A percentile compares a stretch with the other conserved stretches of the same genome.
phyloP scores from a whole-genome alignment of 2,329 filamentous ascomycete species.

The Phaeosphaeria sp. region DNA sequence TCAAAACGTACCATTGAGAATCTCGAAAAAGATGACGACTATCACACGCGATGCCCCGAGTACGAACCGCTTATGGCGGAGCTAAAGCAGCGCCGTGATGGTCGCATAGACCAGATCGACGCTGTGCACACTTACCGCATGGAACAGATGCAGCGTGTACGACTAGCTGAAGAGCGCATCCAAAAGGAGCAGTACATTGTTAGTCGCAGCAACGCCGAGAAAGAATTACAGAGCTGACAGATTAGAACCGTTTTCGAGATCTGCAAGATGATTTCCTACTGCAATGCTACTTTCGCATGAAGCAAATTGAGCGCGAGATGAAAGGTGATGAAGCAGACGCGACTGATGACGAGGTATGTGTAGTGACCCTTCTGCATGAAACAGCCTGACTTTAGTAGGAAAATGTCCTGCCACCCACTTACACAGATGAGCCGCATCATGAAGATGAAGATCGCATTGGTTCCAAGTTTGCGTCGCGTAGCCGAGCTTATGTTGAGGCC shows the following conservation, averaged over 20 bases:
- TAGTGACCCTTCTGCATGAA: background rate
- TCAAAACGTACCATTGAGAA: slow-evolving; percentile 66
- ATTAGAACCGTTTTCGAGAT: slow-evolving; percentile 41
- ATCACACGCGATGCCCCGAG: slow-evolving; percentile 62
- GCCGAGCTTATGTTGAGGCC: slow-evolving; percentile 49
- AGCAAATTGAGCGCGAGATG: slow-evolving; percentile 46
- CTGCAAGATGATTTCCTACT: slow-evolving; percentile 42
- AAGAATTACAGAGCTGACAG: slow-evolving; percentile 12
- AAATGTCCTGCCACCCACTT: slow-evolving; percentile 42
- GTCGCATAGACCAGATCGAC: slow-evolving; percentile 48
- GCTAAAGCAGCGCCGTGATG: slow-evolving; percentile 57
- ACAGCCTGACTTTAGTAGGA: slow-evolving; percentile 27
- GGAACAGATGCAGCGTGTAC: slow-evolving; percentile 45
- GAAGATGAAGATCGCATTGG: slow-evolving; percentile 34
- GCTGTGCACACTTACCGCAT: slow-evolving; percentile 47
- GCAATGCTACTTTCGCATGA: slow-evolving; percentile 48
- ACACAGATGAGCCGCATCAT: slow-evolving; percentile 33
- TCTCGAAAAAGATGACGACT: slow-evolving; percentile 62
- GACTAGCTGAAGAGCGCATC: slow-evolving; percentile 44
- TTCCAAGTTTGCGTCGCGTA: slow-evolving; percentile 50
- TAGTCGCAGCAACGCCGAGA: slow-evolving; percentile 10
- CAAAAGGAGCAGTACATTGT: slow-evolving; percentile 47
- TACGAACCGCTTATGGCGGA: slow-evolving; percentile 60
- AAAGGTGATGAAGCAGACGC: slow-evolving; percentile 44
- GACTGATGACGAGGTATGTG: slow-evolving; percentile 51